Evolutionary conservation across 331 rosid species (phyloP).

Genomic region (Erythrophleum ivorense): DNA sequence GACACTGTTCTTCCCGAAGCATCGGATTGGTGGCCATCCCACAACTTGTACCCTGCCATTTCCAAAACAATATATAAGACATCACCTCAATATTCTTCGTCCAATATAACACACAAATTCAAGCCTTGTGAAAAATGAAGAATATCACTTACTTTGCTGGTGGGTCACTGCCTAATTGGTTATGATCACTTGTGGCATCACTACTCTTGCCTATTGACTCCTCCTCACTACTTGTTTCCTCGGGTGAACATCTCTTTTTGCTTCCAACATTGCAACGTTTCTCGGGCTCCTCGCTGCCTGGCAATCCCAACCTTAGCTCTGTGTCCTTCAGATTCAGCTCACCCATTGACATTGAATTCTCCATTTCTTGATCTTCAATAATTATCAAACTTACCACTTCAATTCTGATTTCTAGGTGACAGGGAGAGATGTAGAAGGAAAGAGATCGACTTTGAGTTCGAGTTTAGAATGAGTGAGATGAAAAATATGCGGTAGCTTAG

Average conservation of each 20-base stretch:
- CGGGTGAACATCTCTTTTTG: conserved; percentile 65
- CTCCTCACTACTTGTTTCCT: conserved; percentile 30
- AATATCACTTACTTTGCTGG: conserved; percentile 64
- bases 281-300: conserved; percentile 52
- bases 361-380: conserved; percentile 45
- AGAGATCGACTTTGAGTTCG: not conserved
- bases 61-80: not conserved
- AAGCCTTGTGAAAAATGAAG: not conserved
- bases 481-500: conserved; percentile 19
- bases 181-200: conserved; percentile 32
- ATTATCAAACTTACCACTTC: not conserved
- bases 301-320: conserved; percentile 76
- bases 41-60: conserved; percentile 70
- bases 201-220: conserved; percentile 39
- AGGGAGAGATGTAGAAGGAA: not conserved
- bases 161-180: conserved; percentile 43
- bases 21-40: conserved; percentile 92
- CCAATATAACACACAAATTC: not conserved
- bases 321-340: conserved; percentile 58
- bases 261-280: conserved; percentile 39
- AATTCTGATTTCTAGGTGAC: not conserved
- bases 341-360: conserved; percentile 36
- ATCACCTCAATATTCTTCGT: not conserved
- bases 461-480: not conserved
- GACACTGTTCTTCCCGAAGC: conserved; percentile 61